Evolutionary conservation across 441 rosid species (phyloP), one percentile per base, ranked within the genome.

Genomic region (Aleurites moluccanus): DNA sequence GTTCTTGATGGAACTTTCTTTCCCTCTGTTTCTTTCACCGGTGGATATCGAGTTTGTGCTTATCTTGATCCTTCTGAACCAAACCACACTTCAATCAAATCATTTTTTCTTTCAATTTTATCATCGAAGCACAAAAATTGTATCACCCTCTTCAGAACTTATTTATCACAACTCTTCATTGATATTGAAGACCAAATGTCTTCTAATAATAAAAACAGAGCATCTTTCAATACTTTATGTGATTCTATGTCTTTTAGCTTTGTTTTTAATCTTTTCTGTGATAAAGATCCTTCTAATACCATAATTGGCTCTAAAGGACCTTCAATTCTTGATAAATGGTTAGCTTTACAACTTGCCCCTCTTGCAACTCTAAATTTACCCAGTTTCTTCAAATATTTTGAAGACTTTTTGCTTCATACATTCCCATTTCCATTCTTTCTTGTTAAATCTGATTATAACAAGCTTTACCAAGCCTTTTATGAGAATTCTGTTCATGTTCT

Each of bases 281-380:
- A 78, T 25, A 78, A 78, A 42, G 83, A 86, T 67, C 94, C 96
- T 0, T 80, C 80, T 0, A 80, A 85, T 20, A 85, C 97, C 0
- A 75, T 78, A 27, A 83, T 92, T 23, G 89, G 87, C 11, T 25
- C 45, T 13, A 89, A 88, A 4, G 97, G 87, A 0, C 89, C 96
- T 3, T 59, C 52, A 18, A 56, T 85, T 33, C 72, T 88, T 0
- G 65, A 85, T 3, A 87, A 81, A 73, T 92, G 97, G 97, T 53
- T 91, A 0, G 53, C 79, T 15, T 78, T 92, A 66, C 92, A 92
- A 45, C 83, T 92, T 49, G 81, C 81, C 52, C 97, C 97, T 0
- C 20, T 92, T 1, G 74, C 86, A 6, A 18, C 84, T 44, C 61
- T 89, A 0, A 89, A 91, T 0, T 74, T 89, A 3, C 96, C 97